phyloP scores from a whole-genome alignment of 345 rosid genomes.

The Alliaria petiolata region DNA sequence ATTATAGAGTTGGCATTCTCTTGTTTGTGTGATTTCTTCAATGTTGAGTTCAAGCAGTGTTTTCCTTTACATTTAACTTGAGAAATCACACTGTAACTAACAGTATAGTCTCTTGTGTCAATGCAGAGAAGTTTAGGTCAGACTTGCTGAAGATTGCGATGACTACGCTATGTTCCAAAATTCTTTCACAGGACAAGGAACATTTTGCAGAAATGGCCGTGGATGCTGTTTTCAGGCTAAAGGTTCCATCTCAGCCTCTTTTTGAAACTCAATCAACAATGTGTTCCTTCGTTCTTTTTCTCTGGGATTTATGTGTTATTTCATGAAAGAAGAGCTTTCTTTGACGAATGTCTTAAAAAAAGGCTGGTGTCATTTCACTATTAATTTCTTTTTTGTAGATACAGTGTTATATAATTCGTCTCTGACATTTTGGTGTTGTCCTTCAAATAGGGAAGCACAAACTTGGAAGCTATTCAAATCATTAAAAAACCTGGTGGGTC shows the following conservation, averaged over 20 bases:
- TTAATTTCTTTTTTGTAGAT: background rate
- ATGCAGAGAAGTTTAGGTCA: constrained; percentile 77
- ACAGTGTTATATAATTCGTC: background rate
- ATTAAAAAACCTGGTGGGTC: constrained; percentile 99
- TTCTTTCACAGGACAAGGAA: constrained; percentile 88
- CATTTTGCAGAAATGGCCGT: constrained; percentile 87
- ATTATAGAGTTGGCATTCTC: background rate
- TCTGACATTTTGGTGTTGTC: background rate
- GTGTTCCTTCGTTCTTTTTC: background rate
- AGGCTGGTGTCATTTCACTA: background rate
- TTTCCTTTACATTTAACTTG: background rate
- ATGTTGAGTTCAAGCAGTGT: background rate
- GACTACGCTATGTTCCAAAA: constrained; percentile 94
- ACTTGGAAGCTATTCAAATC: constrained; percentile 90
- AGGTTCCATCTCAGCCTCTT: constrained; percentile 40
- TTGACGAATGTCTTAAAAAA: background rate
- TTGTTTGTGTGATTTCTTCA: background rate
- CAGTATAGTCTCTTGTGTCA: background rate
- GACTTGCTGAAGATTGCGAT: constrained; percentile 88
- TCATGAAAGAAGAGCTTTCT: background rate
- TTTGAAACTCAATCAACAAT: background rate
- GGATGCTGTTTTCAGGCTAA: constrained; percentile 90
- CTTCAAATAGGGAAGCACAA: constrained; percentile 82
- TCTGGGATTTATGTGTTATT: background rate
- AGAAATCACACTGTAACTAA: background rate